Evolutionary conservation across 192 early-diverging fungal species (phyloP).

Genomic region (Irineochytrium annulatum): DNA sequence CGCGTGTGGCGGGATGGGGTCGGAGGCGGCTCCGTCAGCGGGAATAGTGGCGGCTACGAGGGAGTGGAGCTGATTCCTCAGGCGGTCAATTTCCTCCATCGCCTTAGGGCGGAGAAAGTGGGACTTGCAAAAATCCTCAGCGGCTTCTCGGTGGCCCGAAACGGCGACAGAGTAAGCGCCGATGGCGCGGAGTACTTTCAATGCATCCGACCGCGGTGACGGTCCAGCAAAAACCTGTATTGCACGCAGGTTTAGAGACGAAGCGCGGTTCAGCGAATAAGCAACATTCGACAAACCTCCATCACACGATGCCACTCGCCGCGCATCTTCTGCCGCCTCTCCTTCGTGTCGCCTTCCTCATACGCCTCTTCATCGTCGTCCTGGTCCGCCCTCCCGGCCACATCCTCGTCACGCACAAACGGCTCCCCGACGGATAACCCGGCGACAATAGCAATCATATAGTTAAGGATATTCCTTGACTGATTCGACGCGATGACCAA

Average conservation of each 20-base stretch:
- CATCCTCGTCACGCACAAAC: constrained; percentile 66
- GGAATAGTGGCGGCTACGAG: constrained; percentile 22
- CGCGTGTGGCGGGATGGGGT: constrained; percentile 42
- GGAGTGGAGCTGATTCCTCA: constrained; percentile 36
- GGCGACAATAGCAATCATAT: constrained; percentile 86
- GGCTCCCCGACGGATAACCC: constrained; percentile 91
- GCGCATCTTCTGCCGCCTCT: no score
- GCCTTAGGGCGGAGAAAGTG: constrained; percentile 84
- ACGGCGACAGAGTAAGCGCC: constrained; percentile 71
- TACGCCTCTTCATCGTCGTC: constrained; percentile 51
- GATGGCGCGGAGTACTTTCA: constrained; percentile 80
- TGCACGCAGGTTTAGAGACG: constrained; percentile 12
- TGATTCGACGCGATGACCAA: constrained; percentile 81
- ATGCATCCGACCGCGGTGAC: constrained; percentile 78
- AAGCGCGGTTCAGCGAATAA: background rate
- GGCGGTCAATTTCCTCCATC: constrained; percentile 53
- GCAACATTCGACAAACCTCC: constrained; percentile 37
- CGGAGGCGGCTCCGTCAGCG: background rate
- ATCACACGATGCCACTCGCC: constrained; percentile 72
- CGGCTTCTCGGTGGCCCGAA: constrained; percentile 49
- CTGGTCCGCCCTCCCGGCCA: constrained; percentile 18
- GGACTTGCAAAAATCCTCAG: constrained; percentile 66
- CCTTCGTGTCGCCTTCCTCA: constrained; percentile 55
- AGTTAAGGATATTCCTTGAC: constrained; percentile 71
- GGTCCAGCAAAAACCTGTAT: constrained; percentile 65